phyloP scores from a whole-genome alignment of 768 basidiomycete genomes.

The Hypholoma sublateritium region DNA sequence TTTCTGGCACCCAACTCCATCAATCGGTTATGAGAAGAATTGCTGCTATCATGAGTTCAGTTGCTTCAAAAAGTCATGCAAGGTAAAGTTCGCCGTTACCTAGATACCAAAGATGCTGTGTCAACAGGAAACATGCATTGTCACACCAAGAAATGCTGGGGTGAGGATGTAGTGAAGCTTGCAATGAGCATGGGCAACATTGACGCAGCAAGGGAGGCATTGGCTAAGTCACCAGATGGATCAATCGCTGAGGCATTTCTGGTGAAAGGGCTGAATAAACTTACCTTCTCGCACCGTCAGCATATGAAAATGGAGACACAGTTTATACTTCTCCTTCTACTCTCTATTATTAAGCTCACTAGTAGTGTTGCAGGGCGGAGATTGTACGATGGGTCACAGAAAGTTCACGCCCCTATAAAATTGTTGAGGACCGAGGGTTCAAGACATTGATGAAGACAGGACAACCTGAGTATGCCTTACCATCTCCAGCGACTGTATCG shows the following conservation, averaged over 20 bases:
- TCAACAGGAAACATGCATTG: slow-evolving; percentile 23
- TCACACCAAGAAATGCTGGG: slow-evolving; percentile 29
- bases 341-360: neutral
- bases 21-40: slow-evolving; percentile 7
- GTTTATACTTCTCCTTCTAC: neutral
- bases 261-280: slow-evolving; percentile 7
- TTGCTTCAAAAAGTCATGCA: slow-evolving; percentile 11
- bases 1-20: slow-evolving; percentile 11
- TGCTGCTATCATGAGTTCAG: slow-evolving; percentile 11
- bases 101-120: slow-evolving; percentile 10
- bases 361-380: slow-evolving; percentile 18
- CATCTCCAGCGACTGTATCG: slow-evolving; percentile 28
- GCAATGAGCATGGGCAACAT: slow-evolving; percentile 5
- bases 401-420: slow-evolving; percentile 27
- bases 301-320: slow-evolving; percentile 14
- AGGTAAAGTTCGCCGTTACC: slow-evolving; percentile 8
- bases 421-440: slow-evolving; percentile 31
- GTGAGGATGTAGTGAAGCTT: slow-evolving; percentile 18
- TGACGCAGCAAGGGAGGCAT: neutral
- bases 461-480: slow-evolving; percentile 30
- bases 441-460: slow-evolving; percentile 31
- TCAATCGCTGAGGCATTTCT: slow-evolving; percentile 2
- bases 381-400: slow-evolving; percentile 35
- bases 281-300: slow-evolving; percentile 16
- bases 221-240: slow-evolving; percentile 3